phyloP scores from a whole-genome alignment of 2,329 filamentous ascomycete genomes.

The Talaromyces sp. region DNA sequence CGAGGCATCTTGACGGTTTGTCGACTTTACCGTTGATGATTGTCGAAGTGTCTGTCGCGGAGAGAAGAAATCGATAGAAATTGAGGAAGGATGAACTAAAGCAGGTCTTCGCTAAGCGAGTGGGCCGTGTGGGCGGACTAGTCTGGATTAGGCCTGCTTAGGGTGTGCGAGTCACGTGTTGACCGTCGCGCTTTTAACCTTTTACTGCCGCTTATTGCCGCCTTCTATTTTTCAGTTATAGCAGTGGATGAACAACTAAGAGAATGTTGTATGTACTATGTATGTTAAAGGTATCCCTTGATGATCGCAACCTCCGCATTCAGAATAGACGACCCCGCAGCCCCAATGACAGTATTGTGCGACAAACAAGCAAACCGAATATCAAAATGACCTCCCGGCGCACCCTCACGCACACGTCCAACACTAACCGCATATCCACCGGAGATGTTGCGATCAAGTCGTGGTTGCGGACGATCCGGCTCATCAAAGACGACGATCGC shows the following conservation, averaged over 20 bases:
- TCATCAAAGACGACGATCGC: slow-evolving; percentile 89
- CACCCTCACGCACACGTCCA: slow-evolving; percentile 64
- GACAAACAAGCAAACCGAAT: slow-evolving; percentile 92
- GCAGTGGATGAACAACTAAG: no score
- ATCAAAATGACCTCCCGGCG: slow-evolving; percentile 79
- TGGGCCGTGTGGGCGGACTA: slow-evolving; percentile 32
- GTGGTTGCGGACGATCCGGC: slow-evolving; percentile 83
- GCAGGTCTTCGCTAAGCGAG: slow-evolving; percentile 23
- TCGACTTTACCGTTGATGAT: slow-evolving; percentile 38
- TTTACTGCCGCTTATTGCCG: slow-evolving; percentile 12
- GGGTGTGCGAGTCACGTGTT: slow-evolving; percentile 17
- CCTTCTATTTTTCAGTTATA: not conserved
- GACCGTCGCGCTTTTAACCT: not conserved
- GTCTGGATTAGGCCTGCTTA: slow-evolving; percentile 24
- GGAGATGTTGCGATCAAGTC: slow-evolving; percentile 81
- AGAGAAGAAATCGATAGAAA: slow-evolving; percentile 23
- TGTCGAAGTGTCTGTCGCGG: slow-evolving; percentile 38
- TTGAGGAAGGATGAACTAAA: slow-evolving; percentile 30
- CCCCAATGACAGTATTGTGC: slow-evolving; percentile 90
- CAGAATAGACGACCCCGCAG: slow-evolving; percentile 91
- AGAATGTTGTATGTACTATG: not conserved
- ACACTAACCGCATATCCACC: slow-evolving; percentile 42
- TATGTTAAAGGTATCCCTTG: slow-evolving; percentile 65
- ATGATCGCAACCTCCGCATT: slow-evolving; percentile 91
- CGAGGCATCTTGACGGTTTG: slow-evolving; percentile 53